Percentiles rank a stretch among this genome's conserved stretches.
These are phyloP conservation scores for Paramecium sexaurelia DNA, from an alignment of 73 alveolate species.

Conservation along the genomic window DNA sequence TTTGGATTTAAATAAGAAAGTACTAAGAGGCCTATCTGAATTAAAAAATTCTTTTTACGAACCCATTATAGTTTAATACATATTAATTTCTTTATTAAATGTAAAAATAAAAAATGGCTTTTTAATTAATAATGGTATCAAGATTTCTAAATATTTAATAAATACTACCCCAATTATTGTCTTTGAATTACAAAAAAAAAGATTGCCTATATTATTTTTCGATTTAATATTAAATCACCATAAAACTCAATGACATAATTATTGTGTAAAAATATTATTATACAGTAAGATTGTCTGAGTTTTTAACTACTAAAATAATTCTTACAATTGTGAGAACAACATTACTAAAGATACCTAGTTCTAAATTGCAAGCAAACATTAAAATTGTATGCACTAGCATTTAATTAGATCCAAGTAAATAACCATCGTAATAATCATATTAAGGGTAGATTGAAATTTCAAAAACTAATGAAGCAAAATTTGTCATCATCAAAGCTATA, in stretches of 20 bases:
- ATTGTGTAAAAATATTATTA: not conserved
- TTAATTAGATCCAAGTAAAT: slow-evolving; percentile 3
- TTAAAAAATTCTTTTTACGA: not conserved
- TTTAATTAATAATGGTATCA: not conserved
- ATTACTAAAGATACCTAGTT: not conserved
- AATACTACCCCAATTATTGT: not conserved
- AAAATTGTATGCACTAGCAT: not conserved
- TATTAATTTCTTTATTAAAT: not conserved
- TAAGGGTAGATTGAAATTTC: not conserved
- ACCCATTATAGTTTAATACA: not conserved
- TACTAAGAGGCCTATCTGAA: not conserved
- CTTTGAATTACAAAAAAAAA: not conserved
- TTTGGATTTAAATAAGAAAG: not conserved
- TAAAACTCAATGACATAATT: not conserved
- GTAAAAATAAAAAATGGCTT: not conserved
- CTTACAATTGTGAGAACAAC: not conserved
- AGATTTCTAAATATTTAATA: not conserved
- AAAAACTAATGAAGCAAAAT: not conserved
- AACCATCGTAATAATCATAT: not conserved
- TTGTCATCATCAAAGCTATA: not conserved
- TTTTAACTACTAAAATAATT: not conserved
- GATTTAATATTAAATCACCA: not conserved
- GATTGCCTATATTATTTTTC: not conserved
- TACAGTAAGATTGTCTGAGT: not conserved
- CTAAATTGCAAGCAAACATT: not conserved